Percentiles rank a stretch among this genome's conserved stretches.
phyloP scores from a whole-genome alignment of 331 rosid species.

The Ulmus americana region DNA sequence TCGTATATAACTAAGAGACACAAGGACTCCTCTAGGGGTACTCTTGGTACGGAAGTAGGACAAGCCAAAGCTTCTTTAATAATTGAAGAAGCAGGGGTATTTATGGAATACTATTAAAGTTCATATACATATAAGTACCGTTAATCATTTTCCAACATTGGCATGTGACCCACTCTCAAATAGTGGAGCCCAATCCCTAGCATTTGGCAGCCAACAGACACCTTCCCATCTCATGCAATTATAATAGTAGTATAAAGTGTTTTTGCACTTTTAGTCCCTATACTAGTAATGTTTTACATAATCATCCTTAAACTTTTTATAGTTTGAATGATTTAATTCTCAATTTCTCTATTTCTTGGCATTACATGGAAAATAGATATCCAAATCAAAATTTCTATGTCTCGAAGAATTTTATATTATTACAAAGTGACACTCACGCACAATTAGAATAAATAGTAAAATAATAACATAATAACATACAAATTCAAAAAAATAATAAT shows the following conservation, averaged over 20 bases:
- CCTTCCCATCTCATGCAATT: slow-evolving; percentile 11
- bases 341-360: too few relatives aligned
- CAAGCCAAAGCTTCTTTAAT: background rate
- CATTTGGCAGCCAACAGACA: slow-evolving; percentile 9
- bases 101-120: slow-evolving; percentile 26
- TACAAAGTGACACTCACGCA: too few relatives aligned
- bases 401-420: too few relatives aligned
- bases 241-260: background rate
- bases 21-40: slow-evolving; percentile 9
- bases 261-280: too few relatives aligned
- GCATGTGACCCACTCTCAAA: slow-evolving; percentile 55
- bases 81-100: slow-evolving; percentile 18
- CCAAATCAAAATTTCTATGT: too few relatives aligned
- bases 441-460: too few relatives aligned
- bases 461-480: too few relatives aligned
- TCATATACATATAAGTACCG: slow-evolving; percentile 20
- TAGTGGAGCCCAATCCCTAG: slow-evolving; percentile 38
- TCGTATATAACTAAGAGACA: background rate
- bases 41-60: slow-evolving; percentile 21
- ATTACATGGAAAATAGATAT: too few relatives aligned
- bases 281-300: background rate
- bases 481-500: too few relatives aligned
- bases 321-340: background rate
- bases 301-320: background rate
- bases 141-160: slow-evolving; percentile 40